These are phyloP conservation scores for Oxalis stricta DNA, from an alignment of 441 rosid genomes.

Conservation along the genomic window DNA sequence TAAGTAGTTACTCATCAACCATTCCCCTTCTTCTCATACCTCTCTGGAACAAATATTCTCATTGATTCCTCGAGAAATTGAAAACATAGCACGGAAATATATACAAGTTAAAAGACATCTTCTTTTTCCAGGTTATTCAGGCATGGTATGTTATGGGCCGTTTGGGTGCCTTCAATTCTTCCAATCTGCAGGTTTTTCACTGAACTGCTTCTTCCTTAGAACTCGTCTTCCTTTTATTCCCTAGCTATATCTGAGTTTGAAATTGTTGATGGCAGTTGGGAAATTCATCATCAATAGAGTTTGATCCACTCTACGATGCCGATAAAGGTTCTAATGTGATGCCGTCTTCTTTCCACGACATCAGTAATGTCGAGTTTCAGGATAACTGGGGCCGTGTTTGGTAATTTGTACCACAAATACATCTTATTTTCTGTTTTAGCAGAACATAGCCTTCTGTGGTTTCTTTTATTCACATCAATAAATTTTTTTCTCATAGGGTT, in stretches of 20 bases:
- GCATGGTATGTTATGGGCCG: constrained; percentile 97
- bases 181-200: constrained; percentile 79
- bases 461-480: too few relatives aligned
- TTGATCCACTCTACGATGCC: constrained; percentile 66
- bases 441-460: too few relatives aligned
- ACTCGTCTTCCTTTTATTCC: too few relatives aligned
- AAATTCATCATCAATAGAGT: constrained; percentile 57
- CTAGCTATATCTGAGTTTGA: too few relatives aligned
- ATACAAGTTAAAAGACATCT: too few relatives aligned
- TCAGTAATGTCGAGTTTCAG: constrained; percentile 84
- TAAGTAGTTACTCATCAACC: constrained; percentile 21
- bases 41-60: background rate
- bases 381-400: constrained; percentile 96
- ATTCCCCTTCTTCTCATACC: constrained; percentile 3
- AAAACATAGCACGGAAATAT: too few relatives aligned
- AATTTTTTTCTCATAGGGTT: constrained; percentile 39
- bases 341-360: constrained; percentile 91
- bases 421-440: background rate
- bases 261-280: constrained; percentile 40
- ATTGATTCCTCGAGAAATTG: background rate
- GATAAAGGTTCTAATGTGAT: constrained; percentile 67
- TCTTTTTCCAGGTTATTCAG: constrained; percentile 64
- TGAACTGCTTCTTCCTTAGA: background rate
- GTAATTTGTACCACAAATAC: constrained; percentile 20
- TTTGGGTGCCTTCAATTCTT: constrained; percentile 82